Evolutionary conservation across 2,329 filamentous ascomycete genomes (phyloP).

Genomic region (Tolypocladium inflatum): DNA sequence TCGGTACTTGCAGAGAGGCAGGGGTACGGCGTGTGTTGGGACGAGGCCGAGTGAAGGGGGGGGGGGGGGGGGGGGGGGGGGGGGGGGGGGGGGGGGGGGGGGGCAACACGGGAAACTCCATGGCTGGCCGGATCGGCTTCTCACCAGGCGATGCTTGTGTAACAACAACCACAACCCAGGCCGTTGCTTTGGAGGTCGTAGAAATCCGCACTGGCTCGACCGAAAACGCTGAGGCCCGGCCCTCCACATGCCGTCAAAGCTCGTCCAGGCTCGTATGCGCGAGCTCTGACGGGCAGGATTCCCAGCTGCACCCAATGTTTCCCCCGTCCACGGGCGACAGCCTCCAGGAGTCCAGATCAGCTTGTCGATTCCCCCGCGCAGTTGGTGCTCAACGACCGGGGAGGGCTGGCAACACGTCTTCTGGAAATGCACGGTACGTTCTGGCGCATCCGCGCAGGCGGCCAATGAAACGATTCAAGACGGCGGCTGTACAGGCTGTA

Average conservation of each 20-base stretch:
- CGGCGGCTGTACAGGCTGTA: background rate
- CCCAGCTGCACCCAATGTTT: background rate
- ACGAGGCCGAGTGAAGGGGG: background rate
- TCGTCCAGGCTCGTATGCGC: background rate
- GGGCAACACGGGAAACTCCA: background rate
- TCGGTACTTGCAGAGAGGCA: background rate
- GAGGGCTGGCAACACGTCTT: background rate
- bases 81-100: too few species aligned
- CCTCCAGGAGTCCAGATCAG: background rate
- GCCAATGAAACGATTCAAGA: background rate
- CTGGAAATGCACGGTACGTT: background rate
- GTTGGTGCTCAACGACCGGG: background rate
- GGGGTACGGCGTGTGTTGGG: background rate
- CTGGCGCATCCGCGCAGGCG: background rate
- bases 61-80: background rate
- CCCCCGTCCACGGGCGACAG: background rate
- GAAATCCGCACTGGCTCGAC: background rate
- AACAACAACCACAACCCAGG: slow-evolving; percentile 5
- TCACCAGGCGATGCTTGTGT: slow-evolving; percentile 1
- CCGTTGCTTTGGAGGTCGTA: background rate
- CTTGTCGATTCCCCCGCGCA: background rate
- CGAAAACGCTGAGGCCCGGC: background rate
- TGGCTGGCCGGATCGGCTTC: background rate
- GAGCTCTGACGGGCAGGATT: background rate
- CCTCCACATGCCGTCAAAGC: background rate